These are phyloP conservation scores for Zychaea mexicana DNA, from an alignment of 371 early-diverging fungal species.

Conservation along the genomic window DNA sequence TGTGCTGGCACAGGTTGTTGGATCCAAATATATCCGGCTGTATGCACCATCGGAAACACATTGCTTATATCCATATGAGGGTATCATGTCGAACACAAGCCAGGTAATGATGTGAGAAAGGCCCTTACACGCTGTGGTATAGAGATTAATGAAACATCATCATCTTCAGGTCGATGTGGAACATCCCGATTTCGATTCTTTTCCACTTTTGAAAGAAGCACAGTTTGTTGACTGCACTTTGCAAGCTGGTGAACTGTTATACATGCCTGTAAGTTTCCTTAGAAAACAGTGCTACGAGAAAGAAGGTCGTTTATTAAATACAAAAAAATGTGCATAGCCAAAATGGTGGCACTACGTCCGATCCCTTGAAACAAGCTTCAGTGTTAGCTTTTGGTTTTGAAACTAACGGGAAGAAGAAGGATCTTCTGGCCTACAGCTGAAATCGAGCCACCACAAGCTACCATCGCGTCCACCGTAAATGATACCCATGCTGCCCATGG, in stretches of 20 bases:
- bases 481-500: slow-evolving; percentile 44
- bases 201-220: slow-evolving; percentile 61
- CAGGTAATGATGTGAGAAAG: slow-evolving; percentile 46
- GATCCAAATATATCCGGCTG: slow-evolving; percentile 78
- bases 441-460: slow-evolving; percentile 48
- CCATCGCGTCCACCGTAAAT: slow-evolving; percentile 40
- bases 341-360: slow-evolving; percentile 93
- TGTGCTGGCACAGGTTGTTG: slow-evolving; percentile 87
- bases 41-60: slow-evolving; percentile 66
- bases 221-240: slow-evolving; percentile 72
- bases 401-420: background rate
- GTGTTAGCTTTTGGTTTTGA: slow-evolving; percentile 89
- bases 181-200: slow-evolving; percentile 51
- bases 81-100: slow-evolving; percentile 78
- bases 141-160: background rate
- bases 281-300: background rate
- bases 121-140: too few relatives aligned
- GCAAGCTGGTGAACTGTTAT: slow-evolving; percentile 82
- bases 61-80: slow-evolving; percentile 61
- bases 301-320: background rate
- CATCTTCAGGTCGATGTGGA: slow-evolving; percentile 66
- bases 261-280: slow-evolving; percentile 88
- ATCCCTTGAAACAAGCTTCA: slow-evolving; percentile 76
- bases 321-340: slow-evolving; percentile 39
- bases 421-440: slow-evolving; percentile 26